phyloP scores from a whole-genome alignment of 2,329 filamentous ascomycete genomes.

The Rasamsonia emersonii region DNA sequence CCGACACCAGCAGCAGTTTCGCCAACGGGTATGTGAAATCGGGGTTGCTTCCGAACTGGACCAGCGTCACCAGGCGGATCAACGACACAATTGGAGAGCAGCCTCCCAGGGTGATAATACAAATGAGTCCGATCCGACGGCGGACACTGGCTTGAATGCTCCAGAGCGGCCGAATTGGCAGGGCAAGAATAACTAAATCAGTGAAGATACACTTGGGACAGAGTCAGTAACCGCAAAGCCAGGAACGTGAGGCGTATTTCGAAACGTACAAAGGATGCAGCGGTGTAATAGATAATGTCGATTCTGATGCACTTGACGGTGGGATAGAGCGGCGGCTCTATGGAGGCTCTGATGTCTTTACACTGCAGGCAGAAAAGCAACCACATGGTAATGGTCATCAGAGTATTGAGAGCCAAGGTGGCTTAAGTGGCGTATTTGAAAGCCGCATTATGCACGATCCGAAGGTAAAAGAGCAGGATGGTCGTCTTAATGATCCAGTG shows the following conservation, averaged over 20 bases:
- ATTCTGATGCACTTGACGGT: conserved; percentile 1
- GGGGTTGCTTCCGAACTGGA: conserved; percentile 2
- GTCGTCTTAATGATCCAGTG: conserved; percentile 2
- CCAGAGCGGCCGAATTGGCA: neutral
- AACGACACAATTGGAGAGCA: conserved; percentile 1
- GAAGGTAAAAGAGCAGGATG: conserved; percentile 4
- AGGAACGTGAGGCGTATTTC: too few species aligned
- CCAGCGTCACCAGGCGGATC: conserved; percentile 2
- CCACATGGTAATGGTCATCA: neutral
- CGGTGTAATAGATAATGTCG: conserved; percentile 3
- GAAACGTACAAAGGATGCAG: conserved; percentile 1
- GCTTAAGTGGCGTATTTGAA: neutral
- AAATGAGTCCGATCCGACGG: neutral
- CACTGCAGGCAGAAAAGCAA: neutral
- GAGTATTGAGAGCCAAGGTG: neutral
- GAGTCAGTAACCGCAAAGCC: too few species aligned
- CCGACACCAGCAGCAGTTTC: conserved; percentile 4
- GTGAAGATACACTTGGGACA: neutral
- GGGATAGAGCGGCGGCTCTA: conserved; percentile 2
- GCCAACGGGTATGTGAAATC: conserved; percentile 4
- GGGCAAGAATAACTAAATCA: neutral
- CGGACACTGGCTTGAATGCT: conserved; percentile 1
- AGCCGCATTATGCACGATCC: neutral
- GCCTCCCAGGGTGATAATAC: neutral
- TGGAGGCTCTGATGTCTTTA: neutral